Base-by-base conservation (phyloP, 441 rosid genomes). In the Pelargonium citronellum region DNA sequence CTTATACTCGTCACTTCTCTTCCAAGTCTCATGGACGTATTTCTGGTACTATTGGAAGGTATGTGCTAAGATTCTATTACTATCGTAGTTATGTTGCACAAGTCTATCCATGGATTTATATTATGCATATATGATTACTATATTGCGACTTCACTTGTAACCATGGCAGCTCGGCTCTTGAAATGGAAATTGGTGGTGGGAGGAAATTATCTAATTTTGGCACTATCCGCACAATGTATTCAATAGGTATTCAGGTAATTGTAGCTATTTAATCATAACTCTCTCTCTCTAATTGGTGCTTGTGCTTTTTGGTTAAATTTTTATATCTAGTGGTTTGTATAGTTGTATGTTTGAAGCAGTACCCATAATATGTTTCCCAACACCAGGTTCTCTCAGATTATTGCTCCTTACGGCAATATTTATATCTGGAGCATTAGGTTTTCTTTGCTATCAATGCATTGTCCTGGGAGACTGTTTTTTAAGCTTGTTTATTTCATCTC, bases 131-230 rank as follows among this genome's bases (percentile, higher is more conserved):
- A 7, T 34, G 39, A 13, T 63, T 4, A 24, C 27, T 12, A 34
- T 27, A 24, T 67, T 30, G 34, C 82, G 77, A 71, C 70, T 55
- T 62, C 15, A 44, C 58, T 34, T 73, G 5, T 63, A 55, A 60
- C 76, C 69, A 47, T 69, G 79, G 79, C 88, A 95, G 98, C 80
- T 75, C 86, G 78, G 86, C 90, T 72, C 79, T 95, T 76, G 96
- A 92, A 87, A 66, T 95, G 79, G 99, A 92, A 82, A 74, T 91
- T 69, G 99, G 99, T 61, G 98, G 96, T 64, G 96, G 98, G 75
- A 84, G 99, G 77, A 92, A 95, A 83, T 63, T 95, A 74, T 92
- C 98, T 7, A 87, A 87, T 72, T 91, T 92, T 80, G 88, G 96
- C 81, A 86, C 92, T n/a, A 81, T 91, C 64, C 90, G 98, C 75